These are phyloP conservation scores for Alternaria dauci DNA, from an alignment of 2,329 filamentous ascomycete genomes.

Conservation along the genomic window DNA sequence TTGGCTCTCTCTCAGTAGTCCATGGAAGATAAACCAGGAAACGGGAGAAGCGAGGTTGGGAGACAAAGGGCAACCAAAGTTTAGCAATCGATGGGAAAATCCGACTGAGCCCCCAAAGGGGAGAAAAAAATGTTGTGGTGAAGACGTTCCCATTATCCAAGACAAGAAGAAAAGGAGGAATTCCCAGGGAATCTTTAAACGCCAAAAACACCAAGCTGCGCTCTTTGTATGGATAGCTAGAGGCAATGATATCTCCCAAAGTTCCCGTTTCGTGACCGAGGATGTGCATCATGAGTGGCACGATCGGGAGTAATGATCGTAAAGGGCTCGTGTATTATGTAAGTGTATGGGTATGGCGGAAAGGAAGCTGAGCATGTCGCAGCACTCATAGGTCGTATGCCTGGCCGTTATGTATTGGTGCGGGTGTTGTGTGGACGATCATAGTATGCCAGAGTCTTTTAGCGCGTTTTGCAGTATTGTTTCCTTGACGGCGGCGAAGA, in stretches of 20 bases:
- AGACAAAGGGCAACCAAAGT: background rate
- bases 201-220: slow-evolving; percentile 50
- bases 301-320: slow-evolving; percentile 44
- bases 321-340: slow-evolving; percentile 48
- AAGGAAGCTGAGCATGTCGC: slow-evolving; percentile 12
- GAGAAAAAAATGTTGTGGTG: slow-evolving; percentile 26
- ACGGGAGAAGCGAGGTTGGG: background rate
- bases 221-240: slow-evolving; percentile 44
- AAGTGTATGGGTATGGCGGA: slow-evolving; percentile 27
- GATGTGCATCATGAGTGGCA: slow-evolving; percentile 40
- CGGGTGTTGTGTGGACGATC: slow-evolving; percentile 24
- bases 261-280: slow-evolving; percentile 45
- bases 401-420: slow-evolving; percentile 40
- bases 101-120: background rate
- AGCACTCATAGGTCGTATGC: slow-evolving; percentile 35
- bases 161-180: slow-evolving; percentile 19
- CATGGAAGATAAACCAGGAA: background rate
- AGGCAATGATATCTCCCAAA: slow-evolving; percentile 49
- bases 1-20: slow-evolving; percentile 2
- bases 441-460: slow-evolving; percentile 95
- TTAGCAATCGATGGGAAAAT: background rate
- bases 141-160: slow-evolving; percentile 19
- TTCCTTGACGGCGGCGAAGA: slow-evolving; percentile 98
- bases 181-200: slow-evolving; percentile 43
- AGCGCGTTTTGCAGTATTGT: slow-evolving; percentile 98